Evolutionary conservation across 73 alveolate species (phyloP), one percentile per base, ranked within the genome.

Genomic region (Diophrys sp.): DNA sequence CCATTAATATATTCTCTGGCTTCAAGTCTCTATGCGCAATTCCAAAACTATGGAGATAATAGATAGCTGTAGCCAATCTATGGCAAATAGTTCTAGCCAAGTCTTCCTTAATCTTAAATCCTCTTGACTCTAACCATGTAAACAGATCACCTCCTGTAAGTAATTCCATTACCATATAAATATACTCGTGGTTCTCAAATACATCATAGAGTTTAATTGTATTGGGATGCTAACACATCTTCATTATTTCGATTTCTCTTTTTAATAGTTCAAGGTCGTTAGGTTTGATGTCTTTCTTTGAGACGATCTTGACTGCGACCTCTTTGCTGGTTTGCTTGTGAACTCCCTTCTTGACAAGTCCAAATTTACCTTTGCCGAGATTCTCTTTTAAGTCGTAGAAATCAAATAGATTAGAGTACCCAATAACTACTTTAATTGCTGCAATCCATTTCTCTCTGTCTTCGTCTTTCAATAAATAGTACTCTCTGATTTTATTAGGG

Each of bases 111-210:
- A 93, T 71, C 1, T 82, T 77, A 69, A 94, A 91, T 32, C 88
- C 81, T 23, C 84, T 81, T 71, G 80, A 83, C 62, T 75, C 91
- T 69, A 94, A 71, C 79, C 91, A 94, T 54, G 79, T 70, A 78
- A 84, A 88, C 82, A 95, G 90, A 77, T 95, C 99, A n/a, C 99
- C 99, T 31, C 97, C 96, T 67, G 89, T 78, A 44, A 95, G 84
- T 54, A 81, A 73, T 70, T 95, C 99, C 89, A 92, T 81, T 62
- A 95, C 91, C 81, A 95, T 87, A 76, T 90, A 91, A 33, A 90
- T 34, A 62, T 83, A 86, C 57, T 83, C 93, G 55, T 82, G 75
- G 25, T 90, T 95, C 79, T 95, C 99, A 67, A 90, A 93, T 28
- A 92, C 88, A 66, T 95, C 98, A 31, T 89, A 80, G 71, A 95